Percentiles rank a stretch among this genome's conserved stretches.
Evolutionary conservation across 768 basidiomycete genomes (phyloP).

Genomic region (Auricularia sp.): DNA sequence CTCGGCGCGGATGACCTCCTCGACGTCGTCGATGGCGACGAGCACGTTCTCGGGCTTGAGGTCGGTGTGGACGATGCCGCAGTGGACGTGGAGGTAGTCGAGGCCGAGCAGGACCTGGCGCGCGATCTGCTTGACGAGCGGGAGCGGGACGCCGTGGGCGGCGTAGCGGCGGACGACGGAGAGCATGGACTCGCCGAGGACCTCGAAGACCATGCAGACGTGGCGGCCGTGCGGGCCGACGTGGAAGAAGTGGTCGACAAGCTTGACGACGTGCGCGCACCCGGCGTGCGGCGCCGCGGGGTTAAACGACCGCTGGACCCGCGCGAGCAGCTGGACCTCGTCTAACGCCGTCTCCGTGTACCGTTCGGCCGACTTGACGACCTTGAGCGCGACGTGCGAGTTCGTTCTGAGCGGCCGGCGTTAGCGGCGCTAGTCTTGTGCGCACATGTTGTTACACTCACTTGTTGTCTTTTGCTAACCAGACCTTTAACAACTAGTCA

Average conservation of each 20-base stretch:
- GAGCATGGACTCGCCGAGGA: constrained; percentile 91
- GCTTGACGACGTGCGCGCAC: constrained; percentile 88
- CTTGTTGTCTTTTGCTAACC: constrained; percentile 80
- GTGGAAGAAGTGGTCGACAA: constrained; percentile 96
- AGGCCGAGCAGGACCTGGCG: constrained; percentile 92
- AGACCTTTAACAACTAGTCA: constrained; percentile 27
- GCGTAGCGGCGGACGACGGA: constrained; percentile 97
- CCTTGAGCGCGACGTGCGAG: constrained; percentile 96
- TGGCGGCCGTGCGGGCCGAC: constrained; percentile 94
- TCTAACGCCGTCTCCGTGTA: constrained; percentile 98
- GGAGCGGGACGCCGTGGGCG: constrained; percentile 94
- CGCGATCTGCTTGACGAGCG: constrained; percentile 87
- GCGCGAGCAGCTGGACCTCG: constrained; percentile 96
- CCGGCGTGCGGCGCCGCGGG: constrained; percentile 71
- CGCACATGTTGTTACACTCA: constrained; percentile 25
- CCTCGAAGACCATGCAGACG: constrained; percentile 99
- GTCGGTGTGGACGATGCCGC: constrained; percentile 96
- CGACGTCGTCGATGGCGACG: constrained; percentile 94
- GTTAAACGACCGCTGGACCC: constrained; percentile 49
- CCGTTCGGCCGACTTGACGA: constrained; percentile 93
- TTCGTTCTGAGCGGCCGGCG: constrained; percentile 50
- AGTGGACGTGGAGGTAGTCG: constrained; percentile 96
- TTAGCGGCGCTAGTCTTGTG: constrained; percentile 5
- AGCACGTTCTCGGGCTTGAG: constrained; percentile 98
- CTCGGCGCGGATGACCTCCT: constrained; percentile 81